phyloP scores from a whole-genome alignment of 495 filamentous ascomycete species.

The Xylaria intraflava region DNA sequence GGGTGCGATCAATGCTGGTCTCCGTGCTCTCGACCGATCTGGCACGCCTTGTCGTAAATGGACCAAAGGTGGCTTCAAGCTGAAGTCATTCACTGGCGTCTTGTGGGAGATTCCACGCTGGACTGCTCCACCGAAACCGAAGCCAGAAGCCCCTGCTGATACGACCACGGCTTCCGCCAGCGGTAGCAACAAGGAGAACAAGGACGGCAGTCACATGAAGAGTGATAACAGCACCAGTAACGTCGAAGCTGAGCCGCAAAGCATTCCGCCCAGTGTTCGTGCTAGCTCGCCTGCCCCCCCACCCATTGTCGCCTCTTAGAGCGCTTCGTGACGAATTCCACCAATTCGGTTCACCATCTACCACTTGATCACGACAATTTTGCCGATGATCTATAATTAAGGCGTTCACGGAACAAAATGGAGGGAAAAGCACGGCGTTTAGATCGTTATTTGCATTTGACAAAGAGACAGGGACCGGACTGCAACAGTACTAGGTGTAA shows the following conservation, averaged over 20 bases:
- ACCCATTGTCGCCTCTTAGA: slow-evolving; percentile 24
- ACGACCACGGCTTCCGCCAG: slow-evolving; percentile 47
- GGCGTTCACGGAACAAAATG: slow-evolving; percentile 10
- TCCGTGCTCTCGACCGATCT: slow-evolving; percentile 85
- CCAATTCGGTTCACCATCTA: background rate
- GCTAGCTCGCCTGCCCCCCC: slow-evolving; percentile 41
- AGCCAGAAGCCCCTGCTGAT: slow-evolving; percentile 24
- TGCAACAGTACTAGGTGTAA: background rate
- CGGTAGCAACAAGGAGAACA: slow-evolving; percentile 71
- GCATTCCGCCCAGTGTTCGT: slow-evolving; percentile 33
- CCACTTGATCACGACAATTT: background rate
- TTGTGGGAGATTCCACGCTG: slow-evolving; percentile 79
- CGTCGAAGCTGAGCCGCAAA: slow-evolving; percentile 42
- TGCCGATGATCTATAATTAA: slow-evolving; percentile 1
- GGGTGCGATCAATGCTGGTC: slow-evolving; percentile 92
- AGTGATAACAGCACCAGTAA: slow-evolving; percentile 67
- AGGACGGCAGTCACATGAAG: slow-evolving; percentile 58
- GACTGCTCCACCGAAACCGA: slow-evolving; percentile 60
- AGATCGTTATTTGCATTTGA: background rate
- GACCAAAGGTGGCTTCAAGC: slow-evolving; percentile 68
- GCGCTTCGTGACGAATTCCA: background rate
- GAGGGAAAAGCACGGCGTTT: slow-evolving; percentile 11
- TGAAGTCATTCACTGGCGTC: slow-evolving; percentile 92
- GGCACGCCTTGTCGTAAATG: slow-evolving; percentile 89
- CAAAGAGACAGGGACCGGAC: background rate